These are phyloP conservation scores for Coemansia guatemalensis DNA, from an alignment of 192 early-diverging fungal species.

Conservation along the genomic window DNA sequence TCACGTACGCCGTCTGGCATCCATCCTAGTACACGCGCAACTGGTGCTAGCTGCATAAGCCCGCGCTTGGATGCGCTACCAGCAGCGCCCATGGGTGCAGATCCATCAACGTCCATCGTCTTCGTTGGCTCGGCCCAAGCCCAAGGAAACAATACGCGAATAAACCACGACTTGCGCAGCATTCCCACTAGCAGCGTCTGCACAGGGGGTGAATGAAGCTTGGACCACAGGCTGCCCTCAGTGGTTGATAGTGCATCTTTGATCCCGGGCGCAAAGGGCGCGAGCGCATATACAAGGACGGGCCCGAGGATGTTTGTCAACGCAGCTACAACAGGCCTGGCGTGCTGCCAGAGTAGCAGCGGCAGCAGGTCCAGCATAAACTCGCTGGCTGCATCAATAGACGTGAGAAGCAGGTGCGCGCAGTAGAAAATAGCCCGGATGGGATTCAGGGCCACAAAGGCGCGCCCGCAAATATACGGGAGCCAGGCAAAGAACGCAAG, in stretches of 20 bases:
- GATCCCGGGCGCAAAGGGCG: constrained; percentile 11
- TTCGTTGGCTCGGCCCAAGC: constrained; percentile 6
- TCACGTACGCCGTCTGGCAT: background rate
- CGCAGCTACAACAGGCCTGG: constrained; percentile 9
- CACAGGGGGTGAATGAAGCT: constrained; percentile 19
- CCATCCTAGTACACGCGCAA: background rate
- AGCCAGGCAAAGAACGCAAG: constrained; percentile 71
- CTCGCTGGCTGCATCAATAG: constrained; percentile 28
- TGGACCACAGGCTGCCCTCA: constrained; percentile 22
- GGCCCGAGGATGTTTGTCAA: constrained; percentile 14
- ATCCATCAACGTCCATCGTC: constrained; percentile 1
- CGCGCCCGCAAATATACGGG: constrained; percentile 59
- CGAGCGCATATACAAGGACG: background rate
- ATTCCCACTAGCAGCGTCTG: constrained; percentile 9
- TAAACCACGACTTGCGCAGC: constrained; percentile 33
- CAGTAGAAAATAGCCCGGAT: constrained; percentile 59
- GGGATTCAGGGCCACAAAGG: constrained; percentile 28
- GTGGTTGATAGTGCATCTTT: constrained; percentile 5
- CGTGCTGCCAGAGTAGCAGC: constrained; percentile 10
- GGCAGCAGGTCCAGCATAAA: constrained; percentile 18
- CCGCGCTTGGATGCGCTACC: background rate
- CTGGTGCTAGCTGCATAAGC: background rate
- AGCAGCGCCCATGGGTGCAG: background rate
- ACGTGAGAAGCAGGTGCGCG: constrained; percentile 68
- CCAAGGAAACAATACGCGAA: constrained; percentile 41